Conservation (phyloP, 768 basidiomycete genomes). For the Filobasidium floriforme region DNA sequence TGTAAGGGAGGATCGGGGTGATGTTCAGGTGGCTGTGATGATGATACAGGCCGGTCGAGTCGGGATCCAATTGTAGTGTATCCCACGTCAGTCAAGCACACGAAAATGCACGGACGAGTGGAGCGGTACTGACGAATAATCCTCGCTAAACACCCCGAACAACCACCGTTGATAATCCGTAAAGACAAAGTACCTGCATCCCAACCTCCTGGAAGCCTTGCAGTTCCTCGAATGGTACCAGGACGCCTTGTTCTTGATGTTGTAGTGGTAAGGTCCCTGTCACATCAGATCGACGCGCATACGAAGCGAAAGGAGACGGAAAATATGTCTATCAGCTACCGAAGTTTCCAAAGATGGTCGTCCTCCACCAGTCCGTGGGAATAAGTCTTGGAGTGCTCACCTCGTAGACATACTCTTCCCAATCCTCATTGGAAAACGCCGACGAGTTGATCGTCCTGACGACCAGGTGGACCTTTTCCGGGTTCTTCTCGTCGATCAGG, state of each 20-base stretch:
- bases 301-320: not conserved
- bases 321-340: not conserved
- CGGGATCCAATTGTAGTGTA: not conserved
- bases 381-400: slow-evolving; percentile 27
- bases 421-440: slow-evolving; percentile 41
- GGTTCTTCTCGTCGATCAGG: slow-evolving; percentile 30
- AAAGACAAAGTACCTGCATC: slow-evolving; percentile 40
- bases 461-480: slow-evolving; percentile 38
- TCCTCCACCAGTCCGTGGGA: not conserved
- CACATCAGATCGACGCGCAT: not conserved
- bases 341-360: no score
- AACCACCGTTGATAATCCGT: slow-evolving; percentile 45
- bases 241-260: slow-evolving; percentile 44
- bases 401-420: slow-evolving; percentile 42
- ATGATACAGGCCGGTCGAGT: not conserved
- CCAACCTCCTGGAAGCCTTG: slow-evolving; percentile 37
- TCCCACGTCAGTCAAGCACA: no score
- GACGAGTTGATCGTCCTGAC: slow-evolving; percentile 43
- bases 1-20: slow-evolving; percentile 29
- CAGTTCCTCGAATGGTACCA: slow-evolving; percentile 46
- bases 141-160: slow-evolving; percentile 42
- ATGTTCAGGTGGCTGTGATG: slow-evolving; percentile 29
- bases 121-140: slow-evolving; percentile 14
- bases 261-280: slow-evolving; percentile 42
- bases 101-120: not conserved